Evolutionary conservation across 257 asterid species (phyloP), one percentile per base, ranked within the genome.

Genomic region (Primulina huaijiensis): DNA sequence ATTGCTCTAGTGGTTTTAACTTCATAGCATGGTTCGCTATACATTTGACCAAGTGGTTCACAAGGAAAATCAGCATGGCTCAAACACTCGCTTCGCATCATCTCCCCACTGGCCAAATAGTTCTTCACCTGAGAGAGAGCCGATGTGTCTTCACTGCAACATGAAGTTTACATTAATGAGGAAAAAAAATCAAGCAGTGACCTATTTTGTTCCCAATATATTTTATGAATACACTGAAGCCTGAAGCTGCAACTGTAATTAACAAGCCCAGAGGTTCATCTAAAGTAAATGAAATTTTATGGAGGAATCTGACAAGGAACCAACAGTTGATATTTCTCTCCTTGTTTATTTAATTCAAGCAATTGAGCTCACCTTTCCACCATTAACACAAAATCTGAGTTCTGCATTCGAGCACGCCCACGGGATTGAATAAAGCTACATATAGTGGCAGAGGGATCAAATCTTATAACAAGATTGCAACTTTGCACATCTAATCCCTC

Each of bases 381-480:
- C 96, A 93, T 84, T 71, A 87, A 61, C 65, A 93, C 60, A 74
- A 90, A 93, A 73, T 90, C 90, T 3, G 98, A 93, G 78, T 83
- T 87, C 55, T 78, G 90, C 97, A 83, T 90, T 40, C 98, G 93
- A 64, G 97, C 98, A 72, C 97, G 96, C 1, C 98, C 98, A 50
- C 95, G 89, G 20, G 98, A 93, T 79, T 93, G 97, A 81, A 93
- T 93, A 72, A 90, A 93, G 80, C 98, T 89, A 77, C 97, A 89
- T 57, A 90, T 73, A 21, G 90, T 90, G 19, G 84, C 83, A 46
- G 97, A 78, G 19, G 83, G 94, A 76, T 93, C 98, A 72, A 88
- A 93, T 74, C 98, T 83, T 35, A 90, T 84, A 1, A 93, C 98
- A 35, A 93, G 96, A 76, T 93, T 93, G 87, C 98, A 93, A 71